Evolutionary conservation across 169 alveolate genomes (phyloP).

Genomic region (Plasmodium gaboni): DNA sequence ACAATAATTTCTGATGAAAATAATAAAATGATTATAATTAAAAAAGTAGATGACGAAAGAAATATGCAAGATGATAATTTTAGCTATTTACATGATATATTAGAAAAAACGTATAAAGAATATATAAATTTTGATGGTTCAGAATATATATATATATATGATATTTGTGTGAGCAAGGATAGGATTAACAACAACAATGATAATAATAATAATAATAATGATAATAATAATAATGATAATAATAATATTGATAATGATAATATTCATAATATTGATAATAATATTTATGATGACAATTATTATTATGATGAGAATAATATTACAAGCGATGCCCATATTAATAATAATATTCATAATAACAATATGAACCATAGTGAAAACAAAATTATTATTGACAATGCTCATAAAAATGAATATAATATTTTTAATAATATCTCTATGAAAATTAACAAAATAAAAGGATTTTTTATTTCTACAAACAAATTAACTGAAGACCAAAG

Average conservation of each 20-base stretch:
- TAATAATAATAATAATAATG: too few species aligned
- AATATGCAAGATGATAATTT: constrained; percentile 7
- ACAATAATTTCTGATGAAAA: not conserved
- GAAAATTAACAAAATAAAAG: constrained; percentile 11
- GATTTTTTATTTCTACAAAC: constrained; percentile 3
- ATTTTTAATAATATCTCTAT: constrained; percentile 29
- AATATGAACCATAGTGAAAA: too few species aligned
- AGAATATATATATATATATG: constrained; percentile 43
- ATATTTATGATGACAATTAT: too few species aligned
- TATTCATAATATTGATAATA: not conserved
- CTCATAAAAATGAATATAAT: constrained; percentile 1
- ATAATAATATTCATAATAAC: too few species aligned
- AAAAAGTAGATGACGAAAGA: not conserved
- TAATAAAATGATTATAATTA: constrained; percentile 33
- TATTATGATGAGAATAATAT: too few species aligned
- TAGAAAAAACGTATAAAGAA: constrained; percentile 40
- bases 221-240: not conserved
- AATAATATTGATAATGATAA: not conserved
- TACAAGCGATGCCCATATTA: too few species aligned
- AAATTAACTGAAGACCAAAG: not conserved
- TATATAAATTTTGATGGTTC: constrained; percentile 37
- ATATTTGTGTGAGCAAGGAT: constrained; percentile 24
- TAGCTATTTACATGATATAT: constrained; percentile 32
- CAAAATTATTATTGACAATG: too few species aligned
- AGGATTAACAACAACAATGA: not conserved